These are phyloP conservation scores for Entelexis paramagnoliae DNA, from an alignment of 1,139 yeast species.

Conservation along the genomic window DNA sequence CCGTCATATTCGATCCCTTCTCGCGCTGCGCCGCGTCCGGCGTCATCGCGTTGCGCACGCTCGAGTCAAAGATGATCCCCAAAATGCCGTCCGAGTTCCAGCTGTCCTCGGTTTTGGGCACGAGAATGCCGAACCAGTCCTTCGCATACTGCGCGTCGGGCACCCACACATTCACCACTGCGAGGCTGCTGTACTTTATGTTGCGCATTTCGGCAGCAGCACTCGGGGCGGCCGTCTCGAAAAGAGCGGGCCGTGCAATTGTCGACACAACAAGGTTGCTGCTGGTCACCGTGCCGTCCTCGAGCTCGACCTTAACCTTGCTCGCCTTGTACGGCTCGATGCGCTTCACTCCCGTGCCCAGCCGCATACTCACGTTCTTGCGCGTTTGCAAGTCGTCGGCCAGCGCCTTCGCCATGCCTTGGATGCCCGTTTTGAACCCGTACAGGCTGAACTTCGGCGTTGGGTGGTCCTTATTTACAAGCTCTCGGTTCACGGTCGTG, in stretches of 20 bases:
- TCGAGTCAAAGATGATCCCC: slow-evolving; percentile 84
- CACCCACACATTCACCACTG: slow-evolving; percentile 32
- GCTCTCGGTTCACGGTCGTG: slow-evolving; percentile 10
- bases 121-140: slow-evolving; percentile 78
- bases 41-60: slow-evolving; percentile 23
- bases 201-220: slow-evolving; percentile 18
- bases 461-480: slow-evolving; percentile 6
- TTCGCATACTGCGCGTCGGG: slow-evolving; percentile 25
- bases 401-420: slow-evolving; percentile 29
- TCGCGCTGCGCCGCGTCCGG: slow-evolving; percentile 11
- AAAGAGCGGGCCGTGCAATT: slow-evolving; percentile 24
- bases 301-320: not conserved
- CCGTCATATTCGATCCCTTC: slow-evolving; percentile 58
- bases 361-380: slow-evolving; percentile 37
- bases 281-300: not conserved
- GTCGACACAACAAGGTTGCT: slow-evolving; percentile 28
- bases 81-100: slow-evolving; percentile 52
- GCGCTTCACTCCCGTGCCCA: slow-evolving; percentile 24
- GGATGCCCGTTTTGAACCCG: slow-evolving; percentile 29
- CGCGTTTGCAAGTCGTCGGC: slow-evolving; percentile 33
- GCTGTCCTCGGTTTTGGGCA: slow-evolving; percentile 45
- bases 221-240: slow-evolving; percentile 18
- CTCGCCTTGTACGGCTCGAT: slow-evolving; percentile 8
- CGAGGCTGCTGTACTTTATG: slow-evolving; percentile 29
- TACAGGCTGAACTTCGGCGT: slow-evolving; percentile 24